Percentiles rank a stretch among this genome's conserved stretches.
These are phyloP conservation scores for Coemansia sp. DNA, from an alignment of 371 early-diverging fungal genomes.

Conservation along the genomic window DNA sequence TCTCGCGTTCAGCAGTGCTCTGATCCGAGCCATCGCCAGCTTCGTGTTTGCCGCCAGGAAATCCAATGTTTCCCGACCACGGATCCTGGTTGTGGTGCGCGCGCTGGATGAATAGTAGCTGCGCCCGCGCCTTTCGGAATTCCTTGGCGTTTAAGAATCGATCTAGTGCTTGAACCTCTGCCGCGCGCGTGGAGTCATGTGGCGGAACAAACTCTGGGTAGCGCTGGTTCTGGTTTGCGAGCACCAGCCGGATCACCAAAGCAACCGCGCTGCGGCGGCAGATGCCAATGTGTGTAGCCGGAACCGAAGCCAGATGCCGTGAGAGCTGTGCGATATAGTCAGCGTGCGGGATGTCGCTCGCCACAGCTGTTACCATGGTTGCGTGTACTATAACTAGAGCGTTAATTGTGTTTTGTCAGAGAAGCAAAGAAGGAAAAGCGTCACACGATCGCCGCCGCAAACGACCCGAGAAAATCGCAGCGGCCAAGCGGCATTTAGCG, in stretches of 20 bases:
- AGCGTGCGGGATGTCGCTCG: conserved; percentile 26
- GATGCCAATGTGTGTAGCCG: background rate
- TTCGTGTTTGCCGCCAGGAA: conserved; percentile 51
- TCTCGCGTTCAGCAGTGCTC: conserved; percentile 46
- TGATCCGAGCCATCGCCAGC: conserved; percentile 12
- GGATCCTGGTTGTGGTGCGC: conserved; percentile 40
- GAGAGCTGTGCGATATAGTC: conserved; percentile 40
- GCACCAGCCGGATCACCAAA: conserved; percentile 40
- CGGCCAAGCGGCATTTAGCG: too few species aligned
- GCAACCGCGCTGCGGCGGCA: conserved; percentile 37
- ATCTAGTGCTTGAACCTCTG: conserved; percentile 14
- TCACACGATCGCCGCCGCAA: too few species aligned
- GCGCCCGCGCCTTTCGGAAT: conserved; percentile 14
- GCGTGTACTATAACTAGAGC: too few species aligned
- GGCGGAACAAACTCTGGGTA: background rate
- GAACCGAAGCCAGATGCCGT: conserved; percentile 37
- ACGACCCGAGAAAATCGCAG: too few species aligned
- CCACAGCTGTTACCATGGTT: conserved; percentile 1
- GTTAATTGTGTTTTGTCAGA: background rate
- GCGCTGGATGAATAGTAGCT: conserved; percentile 48
- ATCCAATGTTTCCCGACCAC: conserved; percentile 53
- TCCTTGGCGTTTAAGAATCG: conserved; percentile 2
- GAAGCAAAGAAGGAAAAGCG: background rate
- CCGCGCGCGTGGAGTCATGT: background rate
- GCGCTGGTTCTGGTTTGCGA: background rate